Evolutionary conservation across 2,329 filamentous ascomycete species (phyloP).

Genomic region (Fusarium sp.): DNA sequence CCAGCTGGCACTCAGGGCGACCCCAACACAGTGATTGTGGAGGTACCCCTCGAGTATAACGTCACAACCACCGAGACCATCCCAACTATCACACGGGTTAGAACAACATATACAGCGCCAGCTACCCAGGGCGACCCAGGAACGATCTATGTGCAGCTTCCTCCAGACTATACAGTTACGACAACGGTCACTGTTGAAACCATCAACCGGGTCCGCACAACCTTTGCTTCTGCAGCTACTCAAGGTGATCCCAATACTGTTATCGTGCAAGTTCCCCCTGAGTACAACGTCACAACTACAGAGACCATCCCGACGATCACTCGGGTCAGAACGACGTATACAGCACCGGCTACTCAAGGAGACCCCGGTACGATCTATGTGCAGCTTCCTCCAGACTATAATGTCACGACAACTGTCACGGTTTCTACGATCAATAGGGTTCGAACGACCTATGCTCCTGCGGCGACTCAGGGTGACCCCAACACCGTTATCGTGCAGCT

Average conservation of each 20-base stretch:
- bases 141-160: constrained; percentile 3
- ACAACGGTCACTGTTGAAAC: neutral
- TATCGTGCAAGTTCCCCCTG: constrained; percentile 12
- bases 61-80: constrained; percentile 9
- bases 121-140: constrained; percentile 1
- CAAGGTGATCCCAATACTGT: constrained; percentile 22
- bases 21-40: constrained; percentile 15
- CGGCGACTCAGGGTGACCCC: neutral
- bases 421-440: neutral
- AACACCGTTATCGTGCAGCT: neutral
- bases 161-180: neutral
- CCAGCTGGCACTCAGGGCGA: constrained; percentile 16
- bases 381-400: neutral
- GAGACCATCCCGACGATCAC: constrained; percentile 7
- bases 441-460: neutral
- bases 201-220: constrained; percentile 3
- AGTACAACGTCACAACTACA: constrained; percentile 14
- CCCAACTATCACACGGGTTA: constrained; percentile 2
- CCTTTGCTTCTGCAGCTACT: constrained; percentile 5
- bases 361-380: neutral
- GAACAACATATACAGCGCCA: constrained; percentile 11
- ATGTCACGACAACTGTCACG: neutral
- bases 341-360: neutral
- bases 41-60: constrained; percentile 11
- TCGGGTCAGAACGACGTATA: constrained; percentile 8